Evolutionary conservation across 139 green algal genomes (phyloP).

Genomic region (Tetraselmis chui): DNA sequence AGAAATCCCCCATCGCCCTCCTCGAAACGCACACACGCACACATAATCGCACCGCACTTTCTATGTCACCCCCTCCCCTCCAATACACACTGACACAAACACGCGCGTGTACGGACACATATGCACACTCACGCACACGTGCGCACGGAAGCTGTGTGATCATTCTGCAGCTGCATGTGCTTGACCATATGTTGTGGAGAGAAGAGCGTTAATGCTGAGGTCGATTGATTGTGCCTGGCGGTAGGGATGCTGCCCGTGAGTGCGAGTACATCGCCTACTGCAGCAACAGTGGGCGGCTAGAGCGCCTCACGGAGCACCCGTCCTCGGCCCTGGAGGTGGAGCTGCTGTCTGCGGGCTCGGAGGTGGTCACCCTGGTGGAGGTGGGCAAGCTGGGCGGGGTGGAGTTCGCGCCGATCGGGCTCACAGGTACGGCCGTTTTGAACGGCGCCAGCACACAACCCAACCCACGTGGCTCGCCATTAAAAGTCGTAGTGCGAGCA

Average conservation of each 20-base stretch:
- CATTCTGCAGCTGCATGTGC: no score
- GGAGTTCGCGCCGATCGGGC: slow-evolving; percentile 51
- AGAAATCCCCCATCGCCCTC: slow-evolving; percentile 3
- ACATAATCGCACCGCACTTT: slow-evolving; percentile 6
- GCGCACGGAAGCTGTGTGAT: no score
- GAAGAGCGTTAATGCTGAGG: no score
- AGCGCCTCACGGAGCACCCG: neutral
- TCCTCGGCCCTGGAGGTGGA: slow-evolving; percentile 9
- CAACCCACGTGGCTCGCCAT: no score
- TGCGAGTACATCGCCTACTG: slow-evolving; percentile 24
- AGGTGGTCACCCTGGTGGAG: slow-evolving; percentile 33
- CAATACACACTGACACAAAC: no score
- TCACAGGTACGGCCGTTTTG: no score
- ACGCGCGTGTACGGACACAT: no score
- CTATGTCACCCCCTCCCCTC: slow-evolving; percentile 1
- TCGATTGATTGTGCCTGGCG: no score
- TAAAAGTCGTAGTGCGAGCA: no score
- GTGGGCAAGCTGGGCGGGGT: slow-evolving; percentile 14
- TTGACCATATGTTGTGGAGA: no score
- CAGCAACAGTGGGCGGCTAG: slow-evolving; percentile 18
- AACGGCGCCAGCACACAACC: no score
- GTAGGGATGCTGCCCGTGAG: neutral
- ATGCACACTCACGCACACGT: no score
- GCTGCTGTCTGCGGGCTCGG: slow-evolving; percentile 3
- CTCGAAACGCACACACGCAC: neutral